Evolutionary conservation across 139 green algal genomes (phyloP), one percentile per base, ranked within the genome.

Genomic region (Chlamydomonas sphaeroides): DNA sequence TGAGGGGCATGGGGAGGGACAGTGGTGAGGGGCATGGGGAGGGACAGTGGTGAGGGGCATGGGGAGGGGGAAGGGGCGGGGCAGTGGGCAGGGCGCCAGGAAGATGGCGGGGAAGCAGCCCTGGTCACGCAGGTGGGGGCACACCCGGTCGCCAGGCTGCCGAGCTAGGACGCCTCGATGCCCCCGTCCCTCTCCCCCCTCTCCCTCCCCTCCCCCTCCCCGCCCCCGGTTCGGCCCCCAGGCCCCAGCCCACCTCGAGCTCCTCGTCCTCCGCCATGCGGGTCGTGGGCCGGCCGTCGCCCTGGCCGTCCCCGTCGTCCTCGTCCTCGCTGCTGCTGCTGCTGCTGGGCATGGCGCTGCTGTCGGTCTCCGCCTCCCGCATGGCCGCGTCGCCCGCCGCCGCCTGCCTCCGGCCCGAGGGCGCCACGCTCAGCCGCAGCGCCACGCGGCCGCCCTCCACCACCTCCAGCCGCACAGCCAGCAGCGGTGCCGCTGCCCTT

Each of bases 281-380:
- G 30, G 28, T 70, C 20, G 39, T 41, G 41, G 59, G n/a, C n/a
- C 59, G 2, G 41, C 59, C 26, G 42, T 23, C 33, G n/a, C n/a
- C n/a, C 20, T 25, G 41, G 30, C 36, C 73, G 26, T 14, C 73
- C 28, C 11, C 39, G 4, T 65, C 62, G 39, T 66, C 76, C 33
- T 83, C 76, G 21, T 83, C 76, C 3, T 63, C 62, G 28, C 68
- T 73, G 56, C 56, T 63, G 62, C 62, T 68, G 35, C 21, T 48
- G 49, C 49, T 73, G 65, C 76, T 83, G 62, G 61, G 66, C 28
- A 73, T 35, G 32, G 76, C 62, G 45, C 66, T 68, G 76, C 62
- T 83, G 65, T 83, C 76, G n/a, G 76, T 73, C 76, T 83, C 62
- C 20, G 53, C 76, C 39, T 79, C 80, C 33, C 59, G 66, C 85